phyloP scores from a whole-genome alignment of 148 eudicot species.

The Nepenthes mirabilis region DNA sequence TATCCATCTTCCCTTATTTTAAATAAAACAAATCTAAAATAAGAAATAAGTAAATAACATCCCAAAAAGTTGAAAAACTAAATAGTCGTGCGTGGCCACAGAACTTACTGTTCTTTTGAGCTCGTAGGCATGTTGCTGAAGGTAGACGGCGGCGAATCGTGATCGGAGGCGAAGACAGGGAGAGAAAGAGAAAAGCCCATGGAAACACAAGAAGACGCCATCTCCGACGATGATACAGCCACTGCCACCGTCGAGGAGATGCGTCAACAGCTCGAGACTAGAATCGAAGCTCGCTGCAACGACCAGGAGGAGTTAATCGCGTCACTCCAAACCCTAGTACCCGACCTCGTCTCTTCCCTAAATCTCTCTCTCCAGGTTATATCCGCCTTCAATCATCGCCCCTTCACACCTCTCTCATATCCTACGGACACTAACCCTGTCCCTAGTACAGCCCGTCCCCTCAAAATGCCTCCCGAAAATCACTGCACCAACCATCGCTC shows the following conservation, averaged over 20 bases:
- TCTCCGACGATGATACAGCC: slow-evolving; percentile 19
- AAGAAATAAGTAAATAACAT: too few species aligned
- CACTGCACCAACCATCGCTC: slow-evolving; percentile 6
- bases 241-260: slow-evolving; percentile 29
- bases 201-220: slow-evolving; percentile 27
- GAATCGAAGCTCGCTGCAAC: slow-evolving; percentile 31
- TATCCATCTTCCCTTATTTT: too few species aligned
- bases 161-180: neutral
- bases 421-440: slow-evolving; percentile 24
- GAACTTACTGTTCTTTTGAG: too few species aligned
- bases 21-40: too few species aligned
- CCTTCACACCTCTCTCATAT: slow-evolving; percentile 34
- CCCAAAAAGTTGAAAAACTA: too few species aligned
- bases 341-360: slow-evolving; percentile 68
- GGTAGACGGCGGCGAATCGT: neutral
- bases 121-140: too few species aligned
- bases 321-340: slow-evolving; percentile 65
- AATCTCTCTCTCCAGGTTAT: slow-evolving; percentile 57
- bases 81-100: too few species aligned
- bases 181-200: slow-evolving; percentile 5
- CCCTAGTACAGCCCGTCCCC: slow-evolving; percentile 8
- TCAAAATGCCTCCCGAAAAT: slow-evolving; percentile 12
- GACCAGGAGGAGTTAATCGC: slow-evolving; percentile 50
- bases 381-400: slow-evolving; percentile 47
- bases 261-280: slow-evolving; percentile 49